Evolutionary conservation across 2,329 filamentous ascomycete genomes (phyloP).

Genomic region (Trichoderma asperellum): DNA sequence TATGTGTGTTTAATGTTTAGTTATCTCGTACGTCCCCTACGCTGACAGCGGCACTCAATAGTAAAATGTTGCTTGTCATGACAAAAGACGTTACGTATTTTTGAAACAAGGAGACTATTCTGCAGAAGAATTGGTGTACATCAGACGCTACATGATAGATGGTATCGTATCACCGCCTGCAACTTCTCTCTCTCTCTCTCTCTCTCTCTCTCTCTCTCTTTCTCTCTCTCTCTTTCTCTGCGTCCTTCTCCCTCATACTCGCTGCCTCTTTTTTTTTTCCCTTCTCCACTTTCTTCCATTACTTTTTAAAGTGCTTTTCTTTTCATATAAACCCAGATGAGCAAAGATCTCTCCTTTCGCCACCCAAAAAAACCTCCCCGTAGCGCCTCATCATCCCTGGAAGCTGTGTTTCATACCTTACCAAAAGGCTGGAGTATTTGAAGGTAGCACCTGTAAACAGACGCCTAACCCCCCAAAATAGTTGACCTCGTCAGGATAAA

Average conservation of each 20-base stretch:
- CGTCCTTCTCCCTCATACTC: neutral
- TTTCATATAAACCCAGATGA: neutral
- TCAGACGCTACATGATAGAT: constrained; percentile 21
- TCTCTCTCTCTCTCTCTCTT: neutral
- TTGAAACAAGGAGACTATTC: constrained; percentile 22
- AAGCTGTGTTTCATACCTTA: constrained; percentile 7
- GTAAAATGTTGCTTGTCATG: constrained; percentile 12
- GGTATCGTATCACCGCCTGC: constrained; percentile 17
- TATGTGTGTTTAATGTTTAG: neutral
- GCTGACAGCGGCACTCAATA: neutral
- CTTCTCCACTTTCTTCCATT: constrained; percentile 3
- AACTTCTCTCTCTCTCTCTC: neutral
- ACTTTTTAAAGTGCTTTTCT: constrained; percentile 16
- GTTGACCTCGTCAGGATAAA: neutral
- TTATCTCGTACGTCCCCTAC: neutral
- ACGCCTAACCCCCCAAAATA: neutral
- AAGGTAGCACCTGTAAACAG: neutral
- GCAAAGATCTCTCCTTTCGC: constrained; percentile 5
- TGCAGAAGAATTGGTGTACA: constrained; percentile 27
- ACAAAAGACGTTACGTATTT: constrained; percentile 22
- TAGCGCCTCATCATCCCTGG: constrained; percentile 17
- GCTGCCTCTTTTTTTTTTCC: neutral
- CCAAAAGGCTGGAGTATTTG: neutral
- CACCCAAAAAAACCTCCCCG: neutral
- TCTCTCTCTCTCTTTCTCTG: neutral